A percentile compares a stretch with the other conserved stretches of the same genome.
These are phyloP conservation scores for Coccinonectria pachysandricola DNA, from an alignment of 2,329 filamentous ascomycete species.

Conservation along the genomic window DNA sequence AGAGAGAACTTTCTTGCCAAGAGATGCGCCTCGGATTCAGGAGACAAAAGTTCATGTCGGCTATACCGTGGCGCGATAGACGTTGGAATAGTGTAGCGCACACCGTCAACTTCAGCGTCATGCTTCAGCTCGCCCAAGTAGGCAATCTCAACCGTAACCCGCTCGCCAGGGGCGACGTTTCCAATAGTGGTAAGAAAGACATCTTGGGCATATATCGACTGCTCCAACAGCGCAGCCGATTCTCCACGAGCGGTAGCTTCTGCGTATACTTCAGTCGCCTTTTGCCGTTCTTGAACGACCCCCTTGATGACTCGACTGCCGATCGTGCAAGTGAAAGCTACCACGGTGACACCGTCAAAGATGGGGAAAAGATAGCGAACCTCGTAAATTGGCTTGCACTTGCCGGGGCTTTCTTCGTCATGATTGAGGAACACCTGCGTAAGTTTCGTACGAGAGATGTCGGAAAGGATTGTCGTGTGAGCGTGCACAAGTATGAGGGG, in stretches of 20 bases:
- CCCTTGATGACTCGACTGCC: constrained; percentile 50
- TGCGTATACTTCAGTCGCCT: constrained; percentile 50
- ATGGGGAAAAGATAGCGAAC: constrained; percentile 60
- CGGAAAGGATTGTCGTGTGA: constrained; percentile 51
- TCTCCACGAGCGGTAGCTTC: constrained; percentile 48
- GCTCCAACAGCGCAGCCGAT: constrained; percentile 55
- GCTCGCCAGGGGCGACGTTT: constrained; percentile 50
- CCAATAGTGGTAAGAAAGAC: constrained; percentile 59
- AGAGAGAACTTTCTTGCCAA: constrained; percentile 16
- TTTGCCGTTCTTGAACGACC: constrained; percentile 54
- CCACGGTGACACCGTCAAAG: constrained; percentile 61
- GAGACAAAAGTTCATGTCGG: constrained; percentile 2
- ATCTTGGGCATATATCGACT: constrained; percentile 48
- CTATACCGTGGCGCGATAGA: constrained; percentile 59
- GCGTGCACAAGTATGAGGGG: constrained; percentile 47
- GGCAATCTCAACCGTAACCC: constrained; percentile 49
- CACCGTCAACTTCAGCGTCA: constrained; percentile 55
- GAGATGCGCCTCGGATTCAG: constrained; percentile 1
- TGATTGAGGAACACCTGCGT: constrained; percentile 54
- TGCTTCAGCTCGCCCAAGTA: constrained; percentile 65
- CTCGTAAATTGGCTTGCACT: constrained; percentile 24
- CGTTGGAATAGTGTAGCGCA: constrained; percentile 60
- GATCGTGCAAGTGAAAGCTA: constrained; percentile 55
- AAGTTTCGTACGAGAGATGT: constrained; percentile 36
- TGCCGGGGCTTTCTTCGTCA: too few species aligned